Base-by-base conservation (phyloP, 2,329 filamentous ascomycete species). In the Apiospora saccharicola region DNA sequence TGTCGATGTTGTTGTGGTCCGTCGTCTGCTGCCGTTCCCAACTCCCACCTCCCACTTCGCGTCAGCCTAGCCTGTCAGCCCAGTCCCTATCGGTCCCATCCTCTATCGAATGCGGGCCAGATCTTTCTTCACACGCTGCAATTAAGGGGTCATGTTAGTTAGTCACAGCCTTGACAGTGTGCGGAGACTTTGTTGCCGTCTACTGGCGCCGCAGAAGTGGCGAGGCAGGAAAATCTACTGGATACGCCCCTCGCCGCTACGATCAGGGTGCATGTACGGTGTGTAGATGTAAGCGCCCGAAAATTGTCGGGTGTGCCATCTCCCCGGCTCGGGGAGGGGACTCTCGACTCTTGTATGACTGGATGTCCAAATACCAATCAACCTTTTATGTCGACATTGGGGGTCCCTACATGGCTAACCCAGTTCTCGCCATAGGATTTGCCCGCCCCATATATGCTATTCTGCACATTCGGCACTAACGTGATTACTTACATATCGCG, bases 251-350 rank as follows among this genome's bases (percentile, higher is more conserved):
- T 19, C 34, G 57, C 19, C 57, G 51, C 26, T 57, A 37, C 57
- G 19, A 64, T 64, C 30, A 37, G 30, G 30, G 53, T 61, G 10
- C 26, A 34, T 57, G 53, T 51, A 51, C 22, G 12, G 22, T 24
- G n/a, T n/a, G 22, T 34, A 57, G 51, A 37, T 61, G 57, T 24
- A n/a, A 64, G 57, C 57, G 57, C 57, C 57, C 34, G 57, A 61
- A n/a, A 16, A 22, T 61, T 7, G 53, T 61, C 53, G 53, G 53
- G 53, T 41, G 19, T 64, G 57, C 57, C 34, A 41, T 12, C 30
- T n/a, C 30, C 34, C 57, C 34, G 57, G 53, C 53, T n/a, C 53
- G 34, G 57, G 41, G 30, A 64, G 19, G 34, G 19, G 57, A 64
- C 19, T 3, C 57, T 34, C 57, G 57, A n/a, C 26, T 5, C 46